Percentiles rank a stretch among this genome's conserved stretches.
Conservation (phyloP, 2,329 filamentous ascomycete genomes). For the Calonectria hongkongensis region DNA sequence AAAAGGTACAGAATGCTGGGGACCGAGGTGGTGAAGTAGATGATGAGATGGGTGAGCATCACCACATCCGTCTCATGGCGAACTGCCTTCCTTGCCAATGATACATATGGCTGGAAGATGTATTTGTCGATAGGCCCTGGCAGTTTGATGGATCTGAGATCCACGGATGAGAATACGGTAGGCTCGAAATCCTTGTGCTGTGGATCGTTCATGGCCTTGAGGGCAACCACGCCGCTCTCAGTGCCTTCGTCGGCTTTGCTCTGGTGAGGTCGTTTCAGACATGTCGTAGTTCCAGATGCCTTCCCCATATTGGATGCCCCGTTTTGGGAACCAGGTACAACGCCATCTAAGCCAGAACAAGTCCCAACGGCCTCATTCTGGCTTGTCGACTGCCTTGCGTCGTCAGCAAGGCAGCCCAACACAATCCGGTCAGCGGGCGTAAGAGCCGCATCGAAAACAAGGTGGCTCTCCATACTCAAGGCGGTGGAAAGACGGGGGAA, state of each 20-base stretch:
- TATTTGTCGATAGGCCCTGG: conserved; percentile 66
- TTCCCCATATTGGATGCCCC: conserved; percentile 6
- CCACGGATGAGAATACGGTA: conserved; percentile 65
- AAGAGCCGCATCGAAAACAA: conserved; percentile 63
- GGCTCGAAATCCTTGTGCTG: conserved; percentile 65
- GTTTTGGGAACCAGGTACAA: conserved; percentile 33
- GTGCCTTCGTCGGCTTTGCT: conserved; percentile 15
- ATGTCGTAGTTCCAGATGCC: conserved; percentile 32
- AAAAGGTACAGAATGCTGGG: conserved; percentile 81
- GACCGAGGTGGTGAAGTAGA: conserved; percentile 82
- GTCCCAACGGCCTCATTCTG: conserved; percentile 11
- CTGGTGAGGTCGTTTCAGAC: conserved; percentile 26
- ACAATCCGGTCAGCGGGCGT: conserved; percentile 64
- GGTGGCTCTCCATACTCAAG: conserved; percentile 49
- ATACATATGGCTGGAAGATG: conserved; percentile 76
- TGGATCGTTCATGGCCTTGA: conserved; percentile 66
- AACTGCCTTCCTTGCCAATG: conserved; percentile 73
- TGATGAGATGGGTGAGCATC: conserved; percentile 84
- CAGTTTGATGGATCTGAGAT: conserved; percentile 62
- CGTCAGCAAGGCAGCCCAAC: conserved; percentile 62
- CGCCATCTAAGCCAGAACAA: conserved; percentile 29
- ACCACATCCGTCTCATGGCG: conserved; percentile 83
- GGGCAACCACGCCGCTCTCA: conserved; percentile 37
- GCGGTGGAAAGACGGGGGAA: neutral
- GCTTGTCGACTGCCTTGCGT: conserved; percentile 55